A percentile compares a stretch with the other conserved stretches of the same genome.
phyloP scores from a whole-genome alignment of 2,329 filamentous ascomycete genomes.

The Claviceps capensis region DNA sequence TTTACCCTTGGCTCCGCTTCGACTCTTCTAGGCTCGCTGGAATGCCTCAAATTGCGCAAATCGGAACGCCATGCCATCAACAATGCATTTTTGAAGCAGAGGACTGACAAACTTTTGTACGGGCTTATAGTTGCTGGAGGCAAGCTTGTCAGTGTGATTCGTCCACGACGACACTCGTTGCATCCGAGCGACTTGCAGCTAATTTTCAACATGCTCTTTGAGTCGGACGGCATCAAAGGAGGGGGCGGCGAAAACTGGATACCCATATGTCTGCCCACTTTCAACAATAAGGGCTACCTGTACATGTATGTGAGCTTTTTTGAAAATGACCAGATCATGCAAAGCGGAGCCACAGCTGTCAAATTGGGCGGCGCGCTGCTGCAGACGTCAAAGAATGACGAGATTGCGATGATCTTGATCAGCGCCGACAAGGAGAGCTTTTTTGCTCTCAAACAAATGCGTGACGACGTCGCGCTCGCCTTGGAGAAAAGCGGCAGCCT shows the following conservation, averaged over 20 bases:
- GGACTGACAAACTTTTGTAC: constrained; percentile 70
- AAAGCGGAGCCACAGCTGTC: constrained; percentile 24
- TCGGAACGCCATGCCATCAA: constrained; percentile 77
- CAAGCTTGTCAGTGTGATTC: constrained; percentile 83
- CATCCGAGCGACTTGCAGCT: constrained; percentile 92
- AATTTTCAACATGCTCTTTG: constrained; percentile 99
- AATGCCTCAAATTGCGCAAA: constrained; percentile 86
- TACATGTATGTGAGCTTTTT: constrained; percentile 99
- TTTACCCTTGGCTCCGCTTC: constrained; percentile 90
- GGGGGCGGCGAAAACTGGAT: constrained; percentile 95
- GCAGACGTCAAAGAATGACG: constrained; percentile 48
- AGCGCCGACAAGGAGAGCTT: constrained; percentile 89
- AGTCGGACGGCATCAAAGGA: constrained; percentile 80
- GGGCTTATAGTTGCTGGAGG: constrained; percentile 88
- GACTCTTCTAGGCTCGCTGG: constrained; percentile 73
- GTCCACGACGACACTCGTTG: constrained; percentile 86
- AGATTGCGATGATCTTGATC: constrained; percentile 86
- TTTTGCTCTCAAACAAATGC: constrained; percentile 69
- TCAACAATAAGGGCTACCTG: constrained; percentile 91
- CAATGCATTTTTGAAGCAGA: constrained; percentile 67
- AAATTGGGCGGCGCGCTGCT: constrained; percentile 36
- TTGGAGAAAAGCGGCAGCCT: constrained; percentile 65
- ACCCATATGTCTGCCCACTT: constrained; percentile 85
- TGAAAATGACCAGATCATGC: constrained; percentile 29
- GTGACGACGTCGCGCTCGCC: constrained; percentile 49